Percentiles rank a stretch among this genome's conserved stretches.
These are phyloP conservation scores for Cryptosporidium ubiquitum DNA, from an alignment of 169 alveolate genomes.

Conservation along the genomic window DNA sequence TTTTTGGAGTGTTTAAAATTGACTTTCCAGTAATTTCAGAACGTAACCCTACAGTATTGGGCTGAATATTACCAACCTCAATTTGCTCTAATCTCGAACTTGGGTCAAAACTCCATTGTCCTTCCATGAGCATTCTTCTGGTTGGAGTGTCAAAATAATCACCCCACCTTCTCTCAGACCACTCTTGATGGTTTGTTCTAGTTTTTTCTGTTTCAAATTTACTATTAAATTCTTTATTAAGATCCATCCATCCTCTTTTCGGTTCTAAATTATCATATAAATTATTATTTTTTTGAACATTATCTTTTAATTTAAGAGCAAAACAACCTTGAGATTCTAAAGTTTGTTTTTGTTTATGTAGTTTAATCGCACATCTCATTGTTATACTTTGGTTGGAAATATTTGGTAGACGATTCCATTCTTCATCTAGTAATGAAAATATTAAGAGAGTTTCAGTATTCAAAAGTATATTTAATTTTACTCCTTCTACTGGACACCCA, in stretches of 20 bases:
- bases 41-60: slow-evolving; percentile 37
- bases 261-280: not conserved
- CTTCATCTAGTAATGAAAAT: slow-evolving; percentile 33
- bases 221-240: not conserved
- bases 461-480: slow-evolving; percentile 20
- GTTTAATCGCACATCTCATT: slow-evolving; percentile 24
- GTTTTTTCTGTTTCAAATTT: not conserved
- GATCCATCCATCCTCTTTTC: slow-evolving; percentile 19
- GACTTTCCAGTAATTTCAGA: slow-evolving; percentile 69
- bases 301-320: not conserved
- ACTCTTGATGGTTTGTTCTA: not conserved
- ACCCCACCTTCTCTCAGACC: slow-evolving; percentile 7
- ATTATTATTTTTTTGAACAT: not conserved
- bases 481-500: slow-evolving; percentile 22
- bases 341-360: not conserved
- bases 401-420: not conserved
- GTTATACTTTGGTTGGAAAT: slow-evolving; percentile 6
- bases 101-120: not conserved
- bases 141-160: not conserved
- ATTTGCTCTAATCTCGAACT: not conserved
- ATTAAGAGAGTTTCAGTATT: slow-evolving; percentile 38
- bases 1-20: slow-evolving; percentile 45
- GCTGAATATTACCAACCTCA: slow-evolving; percentile 5
- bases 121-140: not conserved
- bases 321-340: slow-evolving; percentile 30